Evolutionary conservation across 2,329 filamentous ascomycete genomes (phyloP).

Genomic region (Venturiaceae sp.): DNA sequence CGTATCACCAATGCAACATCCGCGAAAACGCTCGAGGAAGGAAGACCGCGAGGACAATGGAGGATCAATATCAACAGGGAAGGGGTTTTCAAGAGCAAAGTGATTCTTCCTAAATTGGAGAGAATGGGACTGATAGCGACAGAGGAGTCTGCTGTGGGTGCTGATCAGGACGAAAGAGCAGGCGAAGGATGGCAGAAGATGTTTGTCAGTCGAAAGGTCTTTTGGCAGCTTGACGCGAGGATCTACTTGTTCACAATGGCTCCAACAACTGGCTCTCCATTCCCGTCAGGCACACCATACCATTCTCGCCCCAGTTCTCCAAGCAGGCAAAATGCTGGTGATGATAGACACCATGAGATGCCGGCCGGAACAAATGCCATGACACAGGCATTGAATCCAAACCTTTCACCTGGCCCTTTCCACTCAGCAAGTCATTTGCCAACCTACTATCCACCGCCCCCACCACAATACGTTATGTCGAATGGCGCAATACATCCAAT

Average conservation of each 20-base stretch:
- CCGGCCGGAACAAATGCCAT: background rate
- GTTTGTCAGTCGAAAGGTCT: conserved; percentile 71
- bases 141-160: conserved; percentile 65
- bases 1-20: conserved; percentile 55
- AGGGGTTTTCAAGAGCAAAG: conserved; percentile 76
- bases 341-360: conserved; percentile 1
- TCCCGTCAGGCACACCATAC: conserved; percentile 39
- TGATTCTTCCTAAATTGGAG: conserved; percentile 82
- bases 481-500: conserved; percentile 75
- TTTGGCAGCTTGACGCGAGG: conserved; percentile 86
- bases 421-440: conserved; percentile 76
- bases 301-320: conserved; percentile 43
- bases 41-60: conserved; percentile 78
- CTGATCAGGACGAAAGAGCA: conserved; percentile 49
- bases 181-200: conserved; percentile 64
- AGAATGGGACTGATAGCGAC: conserved; percentile 79
- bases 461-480: conserved; percentile 71
- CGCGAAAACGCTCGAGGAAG: conserved; percentile 52
- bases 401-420: conserved; percentile 50
- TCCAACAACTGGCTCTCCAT: conserved; percentile 39
- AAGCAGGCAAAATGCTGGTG: background rate
- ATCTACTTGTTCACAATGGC: conserved; percentile 81
- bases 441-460: conserved; percentile 80
- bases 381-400: background rate
- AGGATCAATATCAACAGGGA: conserved; percentile 73